Evolutionary conservation across 768 basidiomycete genomes (phyloP).

Genomic region (Suillus hirtellus): DNA sequence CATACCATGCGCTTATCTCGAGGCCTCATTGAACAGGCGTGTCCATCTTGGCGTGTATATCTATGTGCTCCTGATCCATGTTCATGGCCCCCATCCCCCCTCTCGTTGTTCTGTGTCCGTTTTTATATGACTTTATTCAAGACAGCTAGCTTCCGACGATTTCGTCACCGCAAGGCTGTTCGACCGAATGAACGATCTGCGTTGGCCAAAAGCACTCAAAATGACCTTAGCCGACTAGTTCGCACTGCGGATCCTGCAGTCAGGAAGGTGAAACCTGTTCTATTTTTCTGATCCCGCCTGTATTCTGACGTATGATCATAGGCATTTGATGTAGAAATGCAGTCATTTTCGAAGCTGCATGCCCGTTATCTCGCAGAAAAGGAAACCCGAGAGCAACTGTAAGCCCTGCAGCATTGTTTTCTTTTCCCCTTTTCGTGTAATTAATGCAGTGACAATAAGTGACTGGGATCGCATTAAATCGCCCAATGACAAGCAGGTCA

Average conservation of each 20-base stretch:
- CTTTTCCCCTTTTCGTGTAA: slow-evolving; percentile 12
- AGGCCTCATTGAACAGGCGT: slow-evolving; percentile 25
- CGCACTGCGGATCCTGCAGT: slow-evolving; percentile 52
- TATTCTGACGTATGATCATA: slow-evolving; percentile 44
- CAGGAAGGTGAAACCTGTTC: slow-evolving; percentile 51
- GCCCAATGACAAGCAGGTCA: slow-evolving; percentile 82
- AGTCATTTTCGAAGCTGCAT: slow-evolving; percentile 94
- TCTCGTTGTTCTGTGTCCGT: slow-evolving; percentile 13
- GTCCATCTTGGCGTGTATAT: slow-evolving; percentile 23
- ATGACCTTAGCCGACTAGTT: slow-evolving; percentile 70
- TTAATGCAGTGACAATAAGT: slow-evolving; percentile 38
- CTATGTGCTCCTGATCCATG: slow-evolving; percentile 10
- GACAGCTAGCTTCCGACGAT: slow-evolving; percentile 30
- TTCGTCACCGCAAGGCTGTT: slow-evolving; percentile 47
- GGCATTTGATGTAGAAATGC: slow-evolving; percentile 91
- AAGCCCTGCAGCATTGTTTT: slow-evolving; percentile 29
- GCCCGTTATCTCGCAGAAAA: slow-evolving; percentile 91
- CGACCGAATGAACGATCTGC: slow-evolving; percentile 41
- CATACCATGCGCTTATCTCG: neutral
- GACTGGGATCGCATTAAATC: slow-evolving; percentile 91
- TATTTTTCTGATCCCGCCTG: slow-evolving; percentile 27
- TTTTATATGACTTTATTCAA: slow-evolving; percentile 32
- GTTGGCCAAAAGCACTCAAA: slow-evolving; percentile 55
- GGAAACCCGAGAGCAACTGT: slow-evolving; percentile 88
- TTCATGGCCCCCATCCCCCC: slow-evolving; percentile 9